Conservation (phyloP, 805 yeast species). For the Danielia oregonensis region DNA sequence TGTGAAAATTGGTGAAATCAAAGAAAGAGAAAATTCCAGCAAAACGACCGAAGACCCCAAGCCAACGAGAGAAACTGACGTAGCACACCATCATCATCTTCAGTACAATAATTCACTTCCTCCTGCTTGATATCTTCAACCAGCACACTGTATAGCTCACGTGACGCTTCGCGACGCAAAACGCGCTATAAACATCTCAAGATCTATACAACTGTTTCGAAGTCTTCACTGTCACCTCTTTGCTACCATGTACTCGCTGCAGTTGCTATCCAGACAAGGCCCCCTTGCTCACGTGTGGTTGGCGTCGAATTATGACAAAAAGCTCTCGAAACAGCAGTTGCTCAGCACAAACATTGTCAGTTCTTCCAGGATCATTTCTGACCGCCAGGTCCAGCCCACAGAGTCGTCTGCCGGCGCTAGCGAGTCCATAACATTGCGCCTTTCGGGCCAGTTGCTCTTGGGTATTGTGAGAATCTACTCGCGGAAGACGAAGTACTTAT, state of each 20-base stretch:
- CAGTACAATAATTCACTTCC: too few relatives aligned
- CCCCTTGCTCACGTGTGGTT: constrained; percentile 90
- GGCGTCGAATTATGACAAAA: constrained; percentile 84
- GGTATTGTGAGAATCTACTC: constrained; percentile 88
- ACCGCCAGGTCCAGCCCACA: constrained; percentile 53
- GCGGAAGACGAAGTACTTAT: constrained; percentile 74
- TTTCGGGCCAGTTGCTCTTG: constrained; percentile 80
- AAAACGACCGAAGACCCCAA: too few relatives aligned
- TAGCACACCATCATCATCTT: too few relatives aligned
- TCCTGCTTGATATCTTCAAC: too few relatives aligned
- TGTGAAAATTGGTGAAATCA: too few relatives aligned
- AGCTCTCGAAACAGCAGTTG: constrained; percentile 67
- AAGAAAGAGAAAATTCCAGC: too few relatives aligned
- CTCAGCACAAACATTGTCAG: constrained; percentile 67
- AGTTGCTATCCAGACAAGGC: constrained; percentile 57
- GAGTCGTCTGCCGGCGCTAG: constrained; percentile 9
- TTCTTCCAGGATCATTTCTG: constrained; percentile 42
- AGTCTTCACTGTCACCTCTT: too few relatives aligned
- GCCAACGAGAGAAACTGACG: too few relatives aligned
- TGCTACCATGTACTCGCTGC: constrained; percentile 9
- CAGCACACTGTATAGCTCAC: too few relatives aligned
- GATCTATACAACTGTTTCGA: neutral
- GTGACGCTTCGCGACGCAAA: constrained; percentile 1
- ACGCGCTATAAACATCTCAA: constrained; percentile 5
- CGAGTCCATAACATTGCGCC: constrained; percentile 66